Conservation (phyloP, 2,329 filamentous ascomycete species). For the Truncatella angustata region DNA sequence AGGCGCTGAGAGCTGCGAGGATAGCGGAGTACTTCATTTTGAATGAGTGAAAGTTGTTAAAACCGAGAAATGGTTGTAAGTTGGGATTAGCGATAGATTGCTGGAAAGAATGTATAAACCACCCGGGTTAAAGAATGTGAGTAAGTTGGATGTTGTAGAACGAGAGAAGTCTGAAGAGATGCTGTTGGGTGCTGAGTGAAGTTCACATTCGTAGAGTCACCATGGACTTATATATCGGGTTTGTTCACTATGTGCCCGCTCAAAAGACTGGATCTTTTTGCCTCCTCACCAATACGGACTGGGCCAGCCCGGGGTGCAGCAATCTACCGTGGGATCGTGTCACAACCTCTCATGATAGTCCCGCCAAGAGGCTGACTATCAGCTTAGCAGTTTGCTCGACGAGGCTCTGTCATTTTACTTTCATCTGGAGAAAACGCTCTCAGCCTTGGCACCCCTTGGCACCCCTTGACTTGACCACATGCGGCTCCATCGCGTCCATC, state of each 20-base stretch:
- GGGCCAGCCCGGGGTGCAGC: neutral
- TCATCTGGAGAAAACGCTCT: neutral
- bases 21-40: slow-evolving; percentile 23
- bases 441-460: neutral
- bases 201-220: neutral
- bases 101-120: slow-evolving; percentile 6
- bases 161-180: neutral
- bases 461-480: neutral
- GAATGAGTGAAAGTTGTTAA: neutral
- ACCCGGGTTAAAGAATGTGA: slow-evolving; percentile 10
- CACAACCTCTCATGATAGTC: neutral
- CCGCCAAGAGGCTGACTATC: neutral
- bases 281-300: neutral
- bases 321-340: neutral
- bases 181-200: neutral
- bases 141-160: neutral
- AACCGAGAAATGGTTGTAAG: neutral
- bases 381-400: neutral
- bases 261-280: neutral
- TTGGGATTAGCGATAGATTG: neutral
- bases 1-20: slow-evolving; percentile 19
- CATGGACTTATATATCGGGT: slow-evolving; percentile 2
- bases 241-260: no score
- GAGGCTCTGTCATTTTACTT: neutral
- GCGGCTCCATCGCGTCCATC: neutral